phyloP scores from a whole-genome alignment of 768 basidiomycete genomes.

The Phylloporus scabripes region DNA sequence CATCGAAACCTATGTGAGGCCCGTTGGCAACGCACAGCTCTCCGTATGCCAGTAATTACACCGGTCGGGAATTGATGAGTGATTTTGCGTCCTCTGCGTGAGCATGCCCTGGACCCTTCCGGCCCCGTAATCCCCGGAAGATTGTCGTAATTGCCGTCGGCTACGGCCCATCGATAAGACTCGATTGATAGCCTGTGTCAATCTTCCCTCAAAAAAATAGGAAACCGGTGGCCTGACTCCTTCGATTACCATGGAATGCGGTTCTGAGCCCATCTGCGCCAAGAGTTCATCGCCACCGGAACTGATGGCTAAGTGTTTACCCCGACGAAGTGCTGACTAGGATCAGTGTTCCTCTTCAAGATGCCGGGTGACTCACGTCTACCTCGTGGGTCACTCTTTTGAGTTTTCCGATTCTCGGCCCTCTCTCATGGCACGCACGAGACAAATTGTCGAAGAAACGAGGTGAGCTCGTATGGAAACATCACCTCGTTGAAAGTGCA shows the following conservation, averaged over 20 bases:
- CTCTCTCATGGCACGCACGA: neutral
- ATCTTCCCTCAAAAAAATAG: neutral
- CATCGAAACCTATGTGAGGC: constrained; percentile 76
- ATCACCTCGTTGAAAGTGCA: neutral
- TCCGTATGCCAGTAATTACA: neutral
- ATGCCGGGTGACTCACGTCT: neutral
- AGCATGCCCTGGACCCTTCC: neutral
- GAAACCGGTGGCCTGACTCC: neutral
- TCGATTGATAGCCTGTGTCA: neutral
- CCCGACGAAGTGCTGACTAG: neutral
- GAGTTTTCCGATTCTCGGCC: neutral
- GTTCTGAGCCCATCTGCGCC: neutral
- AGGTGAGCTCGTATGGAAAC: neutral
- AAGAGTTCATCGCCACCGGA: neutral
- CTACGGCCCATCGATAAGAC: neutral
- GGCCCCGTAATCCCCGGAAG: neutral
- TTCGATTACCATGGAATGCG: neutral
- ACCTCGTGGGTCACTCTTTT: neutral
- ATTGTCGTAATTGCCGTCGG: neutral
- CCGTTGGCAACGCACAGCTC: neutral
- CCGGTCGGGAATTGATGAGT: neutral
- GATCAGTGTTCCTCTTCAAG: neutral
- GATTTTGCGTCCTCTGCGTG: neutral
- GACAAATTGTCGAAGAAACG: neutral
- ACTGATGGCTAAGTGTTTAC: neutral